Evolutionary conservation across 106 monocot genomes (phyloP), one percentile per base, ranked within the genome.

Genomic region (Acanthochlamys bracteata): DNA sequence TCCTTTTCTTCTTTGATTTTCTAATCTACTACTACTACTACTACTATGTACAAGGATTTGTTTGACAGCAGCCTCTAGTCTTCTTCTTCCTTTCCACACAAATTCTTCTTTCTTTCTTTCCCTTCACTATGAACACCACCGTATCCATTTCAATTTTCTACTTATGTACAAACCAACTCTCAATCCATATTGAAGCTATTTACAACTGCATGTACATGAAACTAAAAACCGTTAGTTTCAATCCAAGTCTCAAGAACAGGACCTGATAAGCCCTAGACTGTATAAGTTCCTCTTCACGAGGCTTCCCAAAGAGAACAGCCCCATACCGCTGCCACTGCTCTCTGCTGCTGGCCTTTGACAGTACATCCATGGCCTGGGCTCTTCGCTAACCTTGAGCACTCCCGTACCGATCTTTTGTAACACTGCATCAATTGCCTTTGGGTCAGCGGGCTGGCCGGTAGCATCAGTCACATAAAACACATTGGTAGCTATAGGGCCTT

Each of bases 391-490:
- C 20, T 17, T 55, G 55, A 55, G 55, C 0, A 17, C 20, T 10
- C 20, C 55, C 9, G 20, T 55, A 10, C 20, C 55, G 20, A 55
- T 21, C 1, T 20, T 55, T 20, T 55, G 55, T 22, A 15, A 10
- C 1, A 55, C 55, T 10, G 20, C 55, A 21, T 55, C 55, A 20
- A 55, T 55, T 20, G 20, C 3, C 55, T 55, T 55, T 2, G 55
- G 55, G 25, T 98, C 91, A 0, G 71, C 76, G 17, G 77, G 78
- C 8, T 71, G 59, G 17, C 96, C 91, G 20, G 64, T 60, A 0
- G 82, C 78, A 42, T 91, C 91, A 3, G 88, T 83, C 11, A 98
- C 88, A 63, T 88, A 83, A 83, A 98, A 98, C 26, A 78, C 85
- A 70, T 98, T 83, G 14, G 23, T 20, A 2, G 96, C 85, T 74